Conservation (phyloP, 164 flowering plant species). For the Piper betle region DNA sequence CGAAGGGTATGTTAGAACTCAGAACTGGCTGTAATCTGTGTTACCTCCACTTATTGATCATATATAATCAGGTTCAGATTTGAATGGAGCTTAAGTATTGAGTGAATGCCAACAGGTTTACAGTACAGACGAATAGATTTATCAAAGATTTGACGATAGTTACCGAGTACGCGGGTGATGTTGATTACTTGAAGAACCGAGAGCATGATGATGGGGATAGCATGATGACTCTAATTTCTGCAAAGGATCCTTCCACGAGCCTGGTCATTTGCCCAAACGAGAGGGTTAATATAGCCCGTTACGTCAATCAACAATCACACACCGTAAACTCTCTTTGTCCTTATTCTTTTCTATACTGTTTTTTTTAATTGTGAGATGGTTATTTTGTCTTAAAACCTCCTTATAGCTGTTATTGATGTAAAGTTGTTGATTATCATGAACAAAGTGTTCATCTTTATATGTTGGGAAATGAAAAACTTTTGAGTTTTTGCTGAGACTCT, state of each 20-base stretch:
- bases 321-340: conserved; percentile 32
- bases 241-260: conserved; percentile 42
- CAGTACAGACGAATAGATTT: conserved; percentile 73
- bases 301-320: conserved; percentile 84
- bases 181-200: conserved; percentile 69
- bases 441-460: no score
- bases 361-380: no score
- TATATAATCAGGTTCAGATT: no score
- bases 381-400: neutral
- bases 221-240: conserved; percentile 70
- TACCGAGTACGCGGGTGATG: conserved; percentile 86
- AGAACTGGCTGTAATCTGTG: neutral
- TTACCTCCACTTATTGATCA: neutral
- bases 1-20: conserved; percentile 55
- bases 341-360: neutral
- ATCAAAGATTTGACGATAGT: conserved; percentile 79
- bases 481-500: no score
- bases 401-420: neutral
- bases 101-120: conserved; percentile 41
- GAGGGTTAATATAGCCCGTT: conserved; percentile 83
- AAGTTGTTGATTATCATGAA: neutral
- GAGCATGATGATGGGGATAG: conserved; percentile 83
- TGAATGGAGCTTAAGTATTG: conserved; percentile 1
- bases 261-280: conserved; percentile 92
- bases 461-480: no score